Conservation (phyloP, 106 monocot species). For the Dactylorhiza incarnata region DNA sequence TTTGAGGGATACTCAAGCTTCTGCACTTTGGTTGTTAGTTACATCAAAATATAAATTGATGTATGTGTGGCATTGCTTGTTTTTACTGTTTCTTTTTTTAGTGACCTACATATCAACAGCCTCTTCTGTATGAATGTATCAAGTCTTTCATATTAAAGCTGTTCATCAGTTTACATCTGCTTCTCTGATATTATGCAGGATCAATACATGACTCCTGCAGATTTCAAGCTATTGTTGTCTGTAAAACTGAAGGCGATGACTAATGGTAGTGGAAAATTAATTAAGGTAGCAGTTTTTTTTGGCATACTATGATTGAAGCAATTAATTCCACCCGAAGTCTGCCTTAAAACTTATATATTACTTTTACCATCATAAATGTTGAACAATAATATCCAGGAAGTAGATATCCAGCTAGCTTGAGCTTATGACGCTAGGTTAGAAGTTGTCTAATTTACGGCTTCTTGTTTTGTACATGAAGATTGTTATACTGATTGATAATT, state of each 20-base stretch:
- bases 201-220: slow-evolving; percentile 42
- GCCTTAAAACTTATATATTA: not conserved
- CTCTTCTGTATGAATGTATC: not conserved
- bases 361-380: not conserved
- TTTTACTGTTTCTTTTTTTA: not conserved
- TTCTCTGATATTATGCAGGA: slow-evolving; percentile 32
- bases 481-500: not conserved
- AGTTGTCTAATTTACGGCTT: not conserved
- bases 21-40: no score
- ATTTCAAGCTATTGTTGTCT: slow-evolving; percentile 53
- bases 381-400: not conserved
- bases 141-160: not conserved
- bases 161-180: not conserved
- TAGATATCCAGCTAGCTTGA: not conserved
- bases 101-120: not conserved
- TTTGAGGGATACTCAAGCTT: no score
- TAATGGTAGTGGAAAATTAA: slow-evolving; percentile 32
- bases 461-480: not conserved
- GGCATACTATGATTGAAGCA: not conserved
- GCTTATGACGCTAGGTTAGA: not conserved
- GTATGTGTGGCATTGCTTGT: not conserved
- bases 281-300: slow-evolving; percentile 37
- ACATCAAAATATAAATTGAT: not conserved
- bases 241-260: slow-evolving; percentile 43
- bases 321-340: not conserved